A percentile compares a stretch with the other conserved stretches of the same genome.
Conservation (phyloP, 2,329 filamentous ascomycete species). For the Trichoderma lentiforme region DNA sequence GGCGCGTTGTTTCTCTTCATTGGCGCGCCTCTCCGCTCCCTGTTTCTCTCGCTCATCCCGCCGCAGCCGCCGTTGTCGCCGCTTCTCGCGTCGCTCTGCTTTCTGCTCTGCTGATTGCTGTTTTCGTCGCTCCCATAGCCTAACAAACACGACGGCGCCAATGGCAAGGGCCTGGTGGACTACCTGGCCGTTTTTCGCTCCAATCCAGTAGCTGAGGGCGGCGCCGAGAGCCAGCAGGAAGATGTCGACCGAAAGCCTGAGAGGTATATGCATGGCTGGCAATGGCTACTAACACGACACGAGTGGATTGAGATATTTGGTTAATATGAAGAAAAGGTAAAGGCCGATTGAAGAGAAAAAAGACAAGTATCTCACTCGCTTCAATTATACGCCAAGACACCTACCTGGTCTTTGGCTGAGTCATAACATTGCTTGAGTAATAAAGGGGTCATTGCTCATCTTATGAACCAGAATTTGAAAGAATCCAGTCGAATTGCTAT, state of each 20-base stretch:
- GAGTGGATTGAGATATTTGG: not conserved
- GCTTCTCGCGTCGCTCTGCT: not conserved
- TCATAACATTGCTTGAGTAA: not conserved
- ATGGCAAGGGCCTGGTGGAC: not conserved
- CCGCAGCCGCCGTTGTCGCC: not conserved
- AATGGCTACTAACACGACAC: not conserved
- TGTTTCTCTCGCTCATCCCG: not conserved
- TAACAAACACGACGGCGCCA: not conserved
- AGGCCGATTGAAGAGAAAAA: not conserved
- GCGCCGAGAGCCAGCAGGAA: not conserved
- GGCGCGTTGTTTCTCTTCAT: not conserved
- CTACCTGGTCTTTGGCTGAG: not conserved
- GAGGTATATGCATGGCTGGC: not conserved
- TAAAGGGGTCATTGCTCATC: not conserved
- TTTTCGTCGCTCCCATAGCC: not conserved
- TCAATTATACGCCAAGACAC: not conserved
- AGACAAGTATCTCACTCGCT: not conserved
- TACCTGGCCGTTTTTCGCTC: not conserved
- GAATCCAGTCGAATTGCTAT: not conserved
- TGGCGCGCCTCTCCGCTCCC: not conserved
- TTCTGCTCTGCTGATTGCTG: not conserved
- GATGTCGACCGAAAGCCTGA: not conserved
- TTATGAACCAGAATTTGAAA: not conserved
- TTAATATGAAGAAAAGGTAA: not conserved
- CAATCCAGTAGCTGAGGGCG: not conserved